Evolutionary conservation across 2,329 filamentous ascomycete species (phyloP), one percentile per base, ranked within the genome.

Genomic region (Penicillium psychrosexuale): DNA sequence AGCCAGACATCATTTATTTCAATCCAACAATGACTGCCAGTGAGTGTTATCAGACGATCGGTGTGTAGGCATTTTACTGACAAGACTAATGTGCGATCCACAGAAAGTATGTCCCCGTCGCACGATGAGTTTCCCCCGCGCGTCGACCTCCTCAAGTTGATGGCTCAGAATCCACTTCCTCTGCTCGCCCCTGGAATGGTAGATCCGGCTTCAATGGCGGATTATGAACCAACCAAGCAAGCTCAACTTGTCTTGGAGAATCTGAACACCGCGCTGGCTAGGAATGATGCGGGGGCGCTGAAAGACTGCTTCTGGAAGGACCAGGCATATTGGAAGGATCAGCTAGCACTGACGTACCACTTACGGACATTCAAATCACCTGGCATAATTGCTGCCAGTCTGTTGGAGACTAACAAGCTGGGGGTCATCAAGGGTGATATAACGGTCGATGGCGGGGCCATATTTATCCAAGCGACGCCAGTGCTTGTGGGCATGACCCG

Each of bases 131-230:
- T 50, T 28, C 60, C 60, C 5, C 54, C 51, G 22, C 50, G 39
- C 13, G 61, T 50, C 2, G 61, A 66, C 40, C 39, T 69, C 50
- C 60, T 53, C 34, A 61, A 57, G 39, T 66, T 66, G 61, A 57
- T 71, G 53, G 51, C 49, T 15, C 43, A 63, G 36, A 34, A 63
- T 8, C 71, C 69, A 0, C 51, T 72, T 4, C 71, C 71, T 12
- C 48, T 42, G 1, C 42, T 64, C 27, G 28, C 51, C 8, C 47
- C 58, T 5, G 54, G 45, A 19, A 17, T 56, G 34, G 36, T 64
- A 47, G 53, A 60, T 13, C 49, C 51, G 3, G 40, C 8, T 12
- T 55, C 50, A 0, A 60, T 64, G 60, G 15, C 33, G 13, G 55
- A 43, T 2, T 50, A 61, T 47, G 45, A 53, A 12, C 39, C 58